phyloP scores from a whole-genome alignment of 2,329 filamentous ascomycete genomes.

The Neofusicoccum cordaticola region DNA sequence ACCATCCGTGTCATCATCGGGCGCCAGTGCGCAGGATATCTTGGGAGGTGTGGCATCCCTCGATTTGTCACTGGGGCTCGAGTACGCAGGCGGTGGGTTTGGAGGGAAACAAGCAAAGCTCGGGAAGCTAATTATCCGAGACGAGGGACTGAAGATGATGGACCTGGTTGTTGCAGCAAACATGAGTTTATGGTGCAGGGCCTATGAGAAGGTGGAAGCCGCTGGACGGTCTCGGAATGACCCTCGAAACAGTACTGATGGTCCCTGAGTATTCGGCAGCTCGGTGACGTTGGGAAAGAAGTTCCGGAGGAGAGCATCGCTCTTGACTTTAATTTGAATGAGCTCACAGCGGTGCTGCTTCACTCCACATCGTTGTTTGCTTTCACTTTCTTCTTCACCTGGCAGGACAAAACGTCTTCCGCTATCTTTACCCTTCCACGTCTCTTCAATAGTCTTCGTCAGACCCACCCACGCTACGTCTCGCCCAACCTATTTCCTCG shows the following conservation, averaged over 20 bases:
- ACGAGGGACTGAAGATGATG: constrained; percentile 92
- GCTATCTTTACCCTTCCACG: no score
- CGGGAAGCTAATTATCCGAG: constrained; percentile 85
- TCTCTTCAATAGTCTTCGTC: neutral
- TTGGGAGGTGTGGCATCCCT: constrained; percentile 42
- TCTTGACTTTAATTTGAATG: neutral
- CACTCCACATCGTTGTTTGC: neutral
- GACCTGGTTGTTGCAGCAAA: constrained; percentile 90
- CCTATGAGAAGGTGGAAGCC: constrained; percentile 60
- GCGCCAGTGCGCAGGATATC: constrained; percentile 2
- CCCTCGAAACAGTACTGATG: neutral
- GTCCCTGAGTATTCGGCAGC: neutral
- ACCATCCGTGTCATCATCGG: constrained; percentile 24
- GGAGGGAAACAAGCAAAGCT: constrained; percentile 85
- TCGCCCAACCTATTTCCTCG: neutral
- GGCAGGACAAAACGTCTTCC: neutral
- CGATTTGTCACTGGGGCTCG: constrained; percentile 73
- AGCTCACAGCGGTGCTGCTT: neutral
- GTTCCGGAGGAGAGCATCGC: neutral
- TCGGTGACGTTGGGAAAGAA: neutral
- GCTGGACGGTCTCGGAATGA: constrained; percentile 10
- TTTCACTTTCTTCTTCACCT: neutral
- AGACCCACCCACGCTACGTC: neutral
- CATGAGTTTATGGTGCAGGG: constrained; percentile 89
- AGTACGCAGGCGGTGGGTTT: constrained; percentile 82